phyloP scores from a whole-genome alignment of 1,284 basidiomycete genomes.

The Laetiporus sulphureus region DNA sequence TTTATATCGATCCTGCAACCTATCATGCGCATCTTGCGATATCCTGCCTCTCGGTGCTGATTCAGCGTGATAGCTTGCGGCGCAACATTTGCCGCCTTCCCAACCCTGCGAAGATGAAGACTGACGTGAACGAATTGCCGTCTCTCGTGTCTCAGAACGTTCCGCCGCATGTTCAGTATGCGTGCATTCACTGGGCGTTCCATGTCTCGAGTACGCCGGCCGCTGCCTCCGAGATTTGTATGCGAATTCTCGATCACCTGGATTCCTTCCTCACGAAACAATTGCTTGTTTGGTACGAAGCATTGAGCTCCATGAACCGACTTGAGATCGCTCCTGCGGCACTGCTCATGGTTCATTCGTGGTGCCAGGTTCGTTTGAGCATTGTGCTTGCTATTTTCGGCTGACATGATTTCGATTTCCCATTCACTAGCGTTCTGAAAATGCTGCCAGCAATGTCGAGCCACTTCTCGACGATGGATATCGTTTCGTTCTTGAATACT shows the following conservation, averaged over 20 bases:
- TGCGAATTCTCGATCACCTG: background rate
- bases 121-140: background rate
- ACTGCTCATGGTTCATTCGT: background rate
- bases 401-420: too few species aligned
- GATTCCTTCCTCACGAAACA: background rate
- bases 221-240: too few species aligned
- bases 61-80: background rate
- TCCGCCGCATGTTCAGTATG: conserved; percentile 4
- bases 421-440: too few species aligned
- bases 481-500: conserved; percentile 6
- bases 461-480: conserved; percentile 2
- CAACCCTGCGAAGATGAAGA: background rate
- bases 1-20: background rate
- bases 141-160: background rate
- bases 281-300: background rate
- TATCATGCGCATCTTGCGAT: conserved; percentile 2
- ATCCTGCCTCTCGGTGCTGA: background rate
- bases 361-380: background rate
- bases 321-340: background rate
- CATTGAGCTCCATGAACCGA: background rate
- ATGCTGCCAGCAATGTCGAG: background rate
- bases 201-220: background rate
- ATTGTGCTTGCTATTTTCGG: too few species aligned
- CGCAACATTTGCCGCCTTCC: background rate
- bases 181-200: conserved; percentile 4